Evolutionary conservation across 148 eudicot species (phyloP).

Genomic region (Vaccinium macrocarpon): DNA sequence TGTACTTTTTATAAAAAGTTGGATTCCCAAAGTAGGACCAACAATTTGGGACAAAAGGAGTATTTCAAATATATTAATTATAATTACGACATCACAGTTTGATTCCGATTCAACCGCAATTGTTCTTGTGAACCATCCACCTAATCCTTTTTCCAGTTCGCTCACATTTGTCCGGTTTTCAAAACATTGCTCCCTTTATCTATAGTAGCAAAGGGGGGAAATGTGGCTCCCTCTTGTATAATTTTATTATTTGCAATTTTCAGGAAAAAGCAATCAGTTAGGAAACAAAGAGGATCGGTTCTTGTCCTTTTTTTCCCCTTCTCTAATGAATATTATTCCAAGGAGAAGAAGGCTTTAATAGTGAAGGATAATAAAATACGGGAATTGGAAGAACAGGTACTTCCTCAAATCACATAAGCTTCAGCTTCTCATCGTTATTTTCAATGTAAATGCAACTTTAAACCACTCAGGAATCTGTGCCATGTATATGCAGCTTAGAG

Average conservation of each 20-base stretch:
- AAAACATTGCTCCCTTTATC: neutral
- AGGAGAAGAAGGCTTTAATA: conserved; percentile 59
- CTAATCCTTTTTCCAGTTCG: no score
- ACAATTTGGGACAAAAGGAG: no score
- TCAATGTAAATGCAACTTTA: neutral
- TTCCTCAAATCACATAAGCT: neutral
- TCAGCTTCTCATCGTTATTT: neutral
- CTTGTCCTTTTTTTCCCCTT: neutral
- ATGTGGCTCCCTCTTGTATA: neutral
- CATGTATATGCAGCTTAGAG: conserved; percentile 38
- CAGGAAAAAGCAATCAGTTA: neutral
- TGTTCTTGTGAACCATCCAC: no score
- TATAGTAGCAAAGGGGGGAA: neutral
- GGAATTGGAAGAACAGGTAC: conserved; percentile 81
- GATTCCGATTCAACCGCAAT: no score
- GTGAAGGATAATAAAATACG: conserved; percentile 60
- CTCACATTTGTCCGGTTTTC: no score
- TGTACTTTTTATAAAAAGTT: no score
- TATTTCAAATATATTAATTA: no score
- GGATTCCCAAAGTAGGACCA: no score
- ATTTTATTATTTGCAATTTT: neutral
- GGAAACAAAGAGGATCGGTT: neutral
- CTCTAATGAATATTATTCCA: conserved; percentile 19
- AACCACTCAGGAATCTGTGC: neutral
- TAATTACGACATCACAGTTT: no score